Evolutionary conservation across 2,329 filamentous ascomycete genomes (phyloP), one percentile per base, ranked within the genome.

Genomic region (Fonsecaea multimorphosa): DNA sequence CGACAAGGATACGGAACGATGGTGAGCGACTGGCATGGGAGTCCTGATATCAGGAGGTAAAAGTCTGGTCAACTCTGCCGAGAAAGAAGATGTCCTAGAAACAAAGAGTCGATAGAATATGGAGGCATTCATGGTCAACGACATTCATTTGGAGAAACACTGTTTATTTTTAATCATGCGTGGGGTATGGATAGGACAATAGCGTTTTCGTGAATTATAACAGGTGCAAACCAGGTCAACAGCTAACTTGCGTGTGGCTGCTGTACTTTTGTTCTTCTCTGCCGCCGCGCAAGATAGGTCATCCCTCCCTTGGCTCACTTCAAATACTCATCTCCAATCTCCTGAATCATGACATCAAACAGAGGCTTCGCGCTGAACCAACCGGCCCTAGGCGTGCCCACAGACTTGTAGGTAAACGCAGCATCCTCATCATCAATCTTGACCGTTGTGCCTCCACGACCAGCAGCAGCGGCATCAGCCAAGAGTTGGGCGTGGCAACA

Each of bases 331-430:
- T 84, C 85, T 24, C 79, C 78, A 2, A 83, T 85, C 78, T 89
- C 86, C 74, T 84, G 83, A 72, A 88, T 84, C 68, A 90, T 85
- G 46, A 91, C 78, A 78, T 91, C 89, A 78, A 92, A 92, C 68
- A 89, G 71, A 16, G 90, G 89, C 78, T 88, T 88, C 5, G 87
- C 90, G 71, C 84, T 87, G 74, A 92, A 93, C 82, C 85, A 92
- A 0, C 90, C 90, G 0, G 86, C 87, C 36, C 75, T 73, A 16
- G 84, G 81, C 0, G 81, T 84, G 0, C 90, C 90, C 2, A 92
- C 80, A 0, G 85, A 83, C 76, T 89, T 86, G 72, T 86, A 87
- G 0, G 90, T 92, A 72, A 85, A 90, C 16, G 75, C 79, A 0
- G 90, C 90, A 74, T 93, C 89, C 58, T 87, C 86, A 0, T 90